These are phyloP conservation scores for Diaporthe helianthi DNA, from an alignment of 2,329 filamentous ascomycete species.

Conservation along the genomic window DNA sequence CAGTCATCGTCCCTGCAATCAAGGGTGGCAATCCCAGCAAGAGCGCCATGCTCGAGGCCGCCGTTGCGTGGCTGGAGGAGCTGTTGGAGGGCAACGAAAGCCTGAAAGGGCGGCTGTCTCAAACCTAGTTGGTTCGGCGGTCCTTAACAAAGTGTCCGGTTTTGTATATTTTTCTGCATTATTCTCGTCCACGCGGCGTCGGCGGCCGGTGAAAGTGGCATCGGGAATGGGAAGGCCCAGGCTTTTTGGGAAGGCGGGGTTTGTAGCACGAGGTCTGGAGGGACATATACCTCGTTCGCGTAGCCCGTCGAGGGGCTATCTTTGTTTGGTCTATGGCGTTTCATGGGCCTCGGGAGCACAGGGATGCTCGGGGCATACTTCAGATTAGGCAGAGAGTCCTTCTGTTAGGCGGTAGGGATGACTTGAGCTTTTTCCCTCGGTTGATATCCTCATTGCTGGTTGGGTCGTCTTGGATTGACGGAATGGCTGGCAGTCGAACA, in stretches of 20 bases:
- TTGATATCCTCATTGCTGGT: conserved; percentile 14
- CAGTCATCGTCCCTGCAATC: conserved; percentile 76
- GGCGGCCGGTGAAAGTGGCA: background rate
- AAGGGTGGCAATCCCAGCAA: conserved; percentile 81
- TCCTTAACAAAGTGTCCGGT: background rate
- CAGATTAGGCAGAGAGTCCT: conserved; percentile 12
- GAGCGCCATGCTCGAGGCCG: conserved; percentile 77
- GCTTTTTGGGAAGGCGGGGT: background rate
- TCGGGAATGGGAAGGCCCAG: background rate
- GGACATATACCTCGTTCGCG: background rate
- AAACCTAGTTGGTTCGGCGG: background rate
- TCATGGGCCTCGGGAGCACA: conserved; percentile 5
- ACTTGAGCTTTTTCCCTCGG: background rate
- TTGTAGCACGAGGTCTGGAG: background rate
- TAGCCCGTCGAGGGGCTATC: background rate
- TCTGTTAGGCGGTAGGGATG: conserved; percentile 4
- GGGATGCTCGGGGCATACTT: background rate
- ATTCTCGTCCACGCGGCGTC: background rate
- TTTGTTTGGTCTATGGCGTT: conserved; percentile 7
- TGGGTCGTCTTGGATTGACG: background rate
- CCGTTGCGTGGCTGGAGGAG: conserved; percentile 80
- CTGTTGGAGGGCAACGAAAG: conserved; percentile 72
- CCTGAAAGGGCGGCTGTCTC: conserved; percentile 58
- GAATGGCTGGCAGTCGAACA: background rate
- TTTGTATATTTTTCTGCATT: conserved; percentile 7